These are phyloP conservation scores for Colletotrichum camelliae DNA, from an alignment of 2,329 filamentous ascomycete species.

Conservation along the genomic window DNA sequence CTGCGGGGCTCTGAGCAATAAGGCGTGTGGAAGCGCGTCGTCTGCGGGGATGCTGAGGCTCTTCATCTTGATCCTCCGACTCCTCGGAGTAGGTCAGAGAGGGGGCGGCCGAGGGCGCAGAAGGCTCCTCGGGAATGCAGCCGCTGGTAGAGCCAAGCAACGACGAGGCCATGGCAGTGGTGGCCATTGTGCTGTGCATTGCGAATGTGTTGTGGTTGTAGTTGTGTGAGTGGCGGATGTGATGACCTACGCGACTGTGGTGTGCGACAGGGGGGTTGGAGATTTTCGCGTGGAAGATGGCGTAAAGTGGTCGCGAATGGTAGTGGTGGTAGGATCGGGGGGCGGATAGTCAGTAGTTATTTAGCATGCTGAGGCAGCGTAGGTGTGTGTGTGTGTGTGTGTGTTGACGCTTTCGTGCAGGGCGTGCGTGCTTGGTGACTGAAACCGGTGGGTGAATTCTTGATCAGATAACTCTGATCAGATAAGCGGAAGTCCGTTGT, in stretches of 20 bases:
- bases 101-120: conserved; percentile 58
- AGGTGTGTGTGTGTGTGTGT: background rate
- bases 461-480: conserved; percentile 21
- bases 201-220: background rate
- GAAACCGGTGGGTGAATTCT: conserved; percentile 10
- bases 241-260: background rate
- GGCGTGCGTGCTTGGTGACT: background rate
- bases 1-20: conserved; percentile 66
- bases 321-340: background rate
- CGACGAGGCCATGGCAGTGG: conserved; percentile 40
- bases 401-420: background rate
- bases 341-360: conserved; percentile 16
- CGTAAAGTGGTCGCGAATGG: conserved; percentile 5
- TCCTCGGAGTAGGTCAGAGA: conserved; percentile 69
- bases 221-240: background rate
- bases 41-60: conserved; percentile 41
- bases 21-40: conserved; percentile 74
- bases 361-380: background rate
- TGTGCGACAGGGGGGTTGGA: background rate
- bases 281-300: conserved; percentile 1
- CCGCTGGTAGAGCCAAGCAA: conserved; percentile 44
- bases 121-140: conserved; percentile 50
- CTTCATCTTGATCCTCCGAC: conserved; percentile 63
- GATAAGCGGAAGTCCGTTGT: conserved; percentile 8
- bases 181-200: conserved; percentile 34